phyloP scores from a whole-genome alignment of 1,139 yeast species.

The Zygoascus sp. region DNA sequence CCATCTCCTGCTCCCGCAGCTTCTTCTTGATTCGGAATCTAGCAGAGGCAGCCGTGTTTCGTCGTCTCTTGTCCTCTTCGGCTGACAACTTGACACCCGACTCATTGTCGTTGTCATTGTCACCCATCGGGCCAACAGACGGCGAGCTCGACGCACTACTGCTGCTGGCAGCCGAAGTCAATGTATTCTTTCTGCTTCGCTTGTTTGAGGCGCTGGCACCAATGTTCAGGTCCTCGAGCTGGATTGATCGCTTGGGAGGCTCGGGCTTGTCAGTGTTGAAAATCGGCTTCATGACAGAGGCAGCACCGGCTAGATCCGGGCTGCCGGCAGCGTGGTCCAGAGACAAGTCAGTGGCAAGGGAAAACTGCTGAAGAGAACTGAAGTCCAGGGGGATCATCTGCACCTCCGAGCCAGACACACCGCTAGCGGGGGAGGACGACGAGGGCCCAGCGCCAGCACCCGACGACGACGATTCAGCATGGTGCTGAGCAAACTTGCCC shows the following conservation, averaged over 20 bases:
- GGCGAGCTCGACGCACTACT: constrained; percentile 14
- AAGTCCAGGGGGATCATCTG: constrained; percentile 19
- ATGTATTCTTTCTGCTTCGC: constrained; percentile 10
- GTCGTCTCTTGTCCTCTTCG: constrained; percentile 60
- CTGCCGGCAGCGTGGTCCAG: no score
- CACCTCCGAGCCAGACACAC: not conserved
- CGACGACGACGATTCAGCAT: constrained; percentile 8
- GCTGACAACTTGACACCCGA: constrained; percentile 27
- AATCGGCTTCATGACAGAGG: constrained; percentile 9
- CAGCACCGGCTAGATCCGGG: constrained; percentile 1
- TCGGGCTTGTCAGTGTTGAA: constrained; percentile 4
- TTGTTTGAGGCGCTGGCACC: constrained; percentile 7
- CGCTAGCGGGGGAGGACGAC: constrained; percentile 2
- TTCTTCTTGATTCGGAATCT: constrained; percentile 78
- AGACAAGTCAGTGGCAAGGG: constrained; percentile 23
- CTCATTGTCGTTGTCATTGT: constrained; percentile 1
- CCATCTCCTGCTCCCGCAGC: constrained; percentile 80
- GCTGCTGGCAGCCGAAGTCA: constrained; percentile 9
- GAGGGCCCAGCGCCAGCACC: constrained; percentile 9
- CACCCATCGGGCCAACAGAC: constrained; percentile 9
- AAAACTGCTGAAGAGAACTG: constrained; percentile 21
- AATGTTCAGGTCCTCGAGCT: constrained; percentile 6
- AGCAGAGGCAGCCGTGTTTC: constrained; percentile 80
- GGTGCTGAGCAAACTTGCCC: constrained; percentile 17
- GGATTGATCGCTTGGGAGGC: constrained; percentile 2